These are phyloP conservation scores for Sporothrix sp. DNA, from an alignment of 2,329 filamentous ascomycete species.

Conservation along the genomic window DNA sequence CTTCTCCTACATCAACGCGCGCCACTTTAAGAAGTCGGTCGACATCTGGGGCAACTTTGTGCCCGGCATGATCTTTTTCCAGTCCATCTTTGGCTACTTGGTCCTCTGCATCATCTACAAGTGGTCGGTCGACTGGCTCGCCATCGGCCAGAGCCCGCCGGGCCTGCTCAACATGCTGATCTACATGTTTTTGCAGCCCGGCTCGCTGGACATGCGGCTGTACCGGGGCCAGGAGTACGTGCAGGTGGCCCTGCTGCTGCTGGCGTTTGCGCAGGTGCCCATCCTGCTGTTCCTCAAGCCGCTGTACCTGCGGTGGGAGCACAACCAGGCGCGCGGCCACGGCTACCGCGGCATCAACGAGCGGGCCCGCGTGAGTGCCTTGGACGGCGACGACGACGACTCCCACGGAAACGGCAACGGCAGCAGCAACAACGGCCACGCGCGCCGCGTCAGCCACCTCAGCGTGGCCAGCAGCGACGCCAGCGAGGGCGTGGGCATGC, in stretches of 20 bases:
- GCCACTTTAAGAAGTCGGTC: slow-evolving; percentile 87
- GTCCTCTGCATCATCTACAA: slow-evolving; percentile 94
- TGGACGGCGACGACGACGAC: slow-evolving; percentile 65
- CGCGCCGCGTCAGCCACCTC: slow-evolving; percentile 31
- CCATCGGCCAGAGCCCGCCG: slow-evolving; percentile 58
- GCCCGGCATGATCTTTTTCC: slow-evolving; percentile 99
- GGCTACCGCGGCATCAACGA: slow-evolving; percentile 94
- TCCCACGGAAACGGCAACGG: slow-evolving; percentile 53
- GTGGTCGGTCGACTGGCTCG: slow-evolving; percentile 83
- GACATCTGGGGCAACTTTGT: slow-evolving; percentile 98
- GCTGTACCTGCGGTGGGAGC: slow-evolving; percentile 85
- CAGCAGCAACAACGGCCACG: slow-evolving; percentile 49
- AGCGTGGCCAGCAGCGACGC: slow-evolving; percentile 50
- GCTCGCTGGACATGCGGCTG: slow-evolving; percentile 59
- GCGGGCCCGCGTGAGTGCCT: slow-evolving; percentile 74
- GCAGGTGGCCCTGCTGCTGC: slow-evolving; percentile 67
- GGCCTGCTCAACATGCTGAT: slow-evolving; percentile 97
- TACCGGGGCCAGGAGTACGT: slow-evolving; percentile 69
- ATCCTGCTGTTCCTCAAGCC: slow-evolving; percentile 91
- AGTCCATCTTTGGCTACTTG: slow-evolving; percentile 95
- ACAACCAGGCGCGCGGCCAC: slow-evolving; percentile 76
- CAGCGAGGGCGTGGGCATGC: slow-evolving; percentile 75
- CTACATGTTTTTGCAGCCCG: slow-evolving; percentile 95
- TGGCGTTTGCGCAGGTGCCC: slow-evolving; percentile 81
- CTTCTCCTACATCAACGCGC: slow-evolving; percentile 85